A percentile compares a stretch with the other conserved stretches of the same genome.
phyloP scores from a whole-genome alignment of 139 green algal species.

The Volvox africanus region DNA sequence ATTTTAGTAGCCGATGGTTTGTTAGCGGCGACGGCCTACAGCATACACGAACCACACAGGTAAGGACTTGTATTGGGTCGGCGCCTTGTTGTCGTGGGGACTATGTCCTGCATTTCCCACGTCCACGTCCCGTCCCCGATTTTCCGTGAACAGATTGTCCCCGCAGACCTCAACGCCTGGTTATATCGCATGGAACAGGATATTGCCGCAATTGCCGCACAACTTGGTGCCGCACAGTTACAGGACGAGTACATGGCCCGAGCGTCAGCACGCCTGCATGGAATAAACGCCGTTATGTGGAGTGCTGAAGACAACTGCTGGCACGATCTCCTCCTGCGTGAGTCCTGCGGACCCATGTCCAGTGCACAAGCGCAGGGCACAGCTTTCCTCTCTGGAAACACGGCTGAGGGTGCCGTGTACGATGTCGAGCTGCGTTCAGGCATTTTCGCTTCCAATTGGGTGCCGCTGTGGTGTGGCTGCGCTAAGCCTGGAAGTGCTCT shows the following conservation, averaged over 20 bases:
- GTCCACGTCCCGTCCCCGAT: too few relatives aligned
- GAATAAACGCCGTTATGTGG: constrained; percentile 85
- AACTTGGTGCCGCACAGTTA: constrained; percentile 51
- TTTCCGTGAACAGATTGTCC: constrained; percentile 69
- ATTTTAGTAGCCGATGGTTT: constrained; percentile 69
- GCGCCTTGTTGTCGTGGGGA: neutral
- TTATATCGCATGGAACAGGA: constrained; percentile 75
- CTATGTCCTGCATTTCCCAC: neutral
- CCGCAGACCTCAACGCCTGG: constrained; percentile 93
- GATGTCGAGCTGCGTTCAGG: neutral
- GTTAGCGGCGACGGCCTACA: constrained; percentile 58
- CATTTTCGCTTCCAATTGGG: constrained; percentile 84
- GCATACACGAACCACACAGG: constrained; percentile 82
- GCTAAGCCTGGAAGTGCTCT: neutral
- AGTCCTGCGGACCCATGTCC: too few relatives aligned
- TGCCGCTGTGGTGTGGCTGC: constrained; percentile 85
- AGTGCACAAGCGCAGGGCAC: too few relatives aligned
- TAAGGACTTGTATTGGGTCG: neutral
- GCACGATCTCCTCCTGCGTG: constrained; percentile 68
- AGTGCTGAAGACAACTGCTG: constrained; percentile 71
- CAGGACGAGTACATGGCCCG: neutral
- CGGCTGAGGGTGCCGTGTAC: neutral
- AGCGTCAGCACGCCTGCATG: constrained; percentile 43
- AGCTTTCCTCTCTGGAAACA: too few relatives aligned
- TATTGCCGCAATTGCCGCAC: constrained; percentile 56